Evolutionary conservation across 306 rosid genomes (phyloP).

Genomic region (Fragaria nilgerrensis): DNA sequence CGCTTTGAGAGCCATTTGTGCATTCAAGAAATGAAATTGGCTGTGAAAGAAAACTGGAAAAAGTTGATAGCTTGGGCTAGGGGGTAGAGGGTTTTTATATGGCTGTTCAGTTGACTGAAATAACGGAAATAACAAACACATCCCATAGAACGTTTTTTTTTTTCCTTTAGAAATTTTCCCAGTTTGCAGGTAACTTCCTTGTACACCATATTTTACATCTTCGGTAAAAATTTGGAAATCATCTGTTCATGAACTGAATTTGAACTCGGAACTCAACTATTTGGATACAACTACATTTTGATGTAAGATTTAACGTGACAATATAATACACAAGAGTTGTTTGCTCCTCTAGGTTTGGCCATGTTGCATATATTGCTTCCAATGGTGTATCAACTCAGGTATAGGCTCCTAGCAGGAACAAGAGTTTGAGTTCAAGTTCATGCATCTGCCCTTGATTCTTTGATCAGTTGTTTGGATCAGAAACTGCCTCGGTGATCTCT

Average conservation of each 20-base stretch:
- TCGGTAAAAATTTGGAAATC: background rate
- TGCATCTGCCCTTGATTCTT: background rate
- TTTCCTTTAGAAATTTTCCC: background rate
- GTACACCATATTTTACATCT: background rate
- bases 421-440: background rate
- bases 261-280: background rate
- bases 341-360: background rate
- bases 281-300: background rate
- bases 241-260: background rate
- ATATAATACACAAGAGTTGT: background rate
- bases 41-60: background rate
- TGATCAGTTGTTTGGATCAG: slow-evolving; percentile 9
- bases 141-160: background rate
- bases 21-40: background rate
- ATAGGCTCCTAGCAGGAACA: background rate
- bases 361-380: background rate
- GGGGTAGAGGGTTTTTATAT: background rate
- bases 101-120: background rate
- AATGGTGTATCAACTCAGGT: background rate
- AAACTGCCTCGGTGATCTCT: slow-evolving; percentile 42
- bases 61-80: background rate
- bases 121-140: background rate
- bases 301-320: background rate
- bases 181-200: background rate
- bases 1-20: slow-evolving; percentile 42